Conservation (phyloP, 2,329 filamentous ascomycete genomes). For the Trichoderma lentiforme region DNA sequence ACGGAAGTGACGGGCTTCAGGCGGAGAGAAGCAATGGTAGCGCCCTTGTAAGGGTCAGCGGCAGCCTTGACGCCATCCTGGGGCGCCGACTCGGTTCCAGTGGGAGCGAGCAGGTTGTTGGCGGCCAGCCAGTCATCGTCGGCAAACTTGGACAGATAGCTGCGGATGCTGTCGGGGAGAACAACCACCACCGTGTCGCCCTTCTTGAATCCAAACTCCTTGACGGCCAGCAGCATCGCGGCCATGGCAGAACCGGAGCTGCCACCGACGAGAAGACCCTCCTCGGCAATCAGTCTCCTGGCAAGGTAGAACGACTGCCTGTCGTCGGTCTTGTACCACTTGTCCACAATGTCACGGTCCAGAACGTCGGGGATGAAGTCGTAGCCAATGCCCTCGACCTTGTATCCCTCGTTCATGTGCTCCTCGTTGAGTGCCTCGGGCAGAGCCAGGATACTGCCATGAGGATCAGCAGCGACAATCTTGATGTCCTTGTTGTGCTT, state of each 20-base stretch:
- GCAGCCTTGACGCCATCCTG: slow-evolving; percentile 36
- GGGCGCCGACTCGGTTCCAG: slow-evolving; percentile 48
- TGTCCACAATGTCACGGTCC: slow-evolving; percentile 74
- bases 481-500: slow-evolving; percentile 86
- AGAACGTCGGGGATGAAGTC: slow-evolving; percentile 97
- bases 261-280: slow-evolving; percentile 89
- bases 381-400: slow-evolving; percentile 98
- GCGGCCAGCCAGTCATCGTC: slow-evolving; percentile 99
- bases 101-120: slow-evolving; percentile 73
- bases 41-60: slow-evolving; percentile 69
- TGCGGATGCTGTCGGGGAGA: slow-evolving; percentile 92
- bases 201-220: slow-evolving; percentile 73
- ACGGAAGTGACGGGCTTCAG: slow-evolving; percentile 93
- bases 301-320: slow-evolving; percentile 86
- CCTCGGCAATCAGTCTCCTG: slow-evolving; percentile 86
- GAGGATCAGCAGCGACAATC: slow-evolving; percentile 87
- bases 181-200: slow-evolving; percentile 88
- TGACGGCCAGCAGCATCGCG: slow-evolving; percentile 71
- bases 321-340: slow-evolving; percentile 98
- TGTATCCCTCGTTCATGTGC: slow-evolving; percentile 80
- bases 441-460: slow-evolving; percentile 85
- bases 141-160: slow-evolving; percentile 96
- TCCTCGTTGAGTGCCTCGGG: slow-evolving; percentile 77
- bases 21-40: slow-evolving; percentile 77
- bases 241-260: slow-evolving; percentile 91